Base-by-base conservation (phyloP, 805 yeast genomes). In the Starmera caribaea region DNA sequence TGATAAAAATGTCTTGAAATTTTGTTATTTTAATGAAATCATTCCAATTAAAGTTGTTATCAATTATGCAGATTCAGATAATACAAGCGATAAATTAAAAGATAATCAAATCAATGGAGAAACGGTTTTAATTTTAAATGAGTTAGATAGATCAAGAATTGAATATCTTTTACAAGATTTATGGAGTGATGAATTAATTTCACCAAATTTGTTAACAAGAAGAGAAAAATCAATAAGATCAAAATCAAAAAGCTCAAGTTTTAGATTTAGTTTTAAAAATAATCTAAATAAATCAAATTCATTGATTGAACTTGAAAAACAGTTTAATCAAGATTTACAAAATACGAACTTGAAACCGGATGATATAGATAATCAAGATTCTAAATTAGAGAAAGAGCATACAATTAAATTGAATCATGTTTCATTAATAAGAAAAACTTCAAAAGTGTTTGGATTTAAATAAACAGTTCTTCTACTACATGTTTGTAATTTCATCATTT, bases 111-210 rank as follows among this genome's bases (percentile, higher is more conserved):
- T 42, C 12, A 32, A 39, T 14, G 46, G 40, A 13, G 21, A 40
- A 21, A 41, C 40, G 1, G 13, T 30, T 12, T 35, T 38, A n/a
- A 28, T 38, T 4, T 21, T 49, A 8, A 46, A 37, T 34, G 38
- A 39, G 14, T 7, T 45, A 16, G 58, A 58, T 11, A 45, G 59
- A 16, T 30, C 47, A 2, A 44, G 49, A 13, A 37, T 57, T n/a
- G 67, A 61, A 39, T 44, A 43, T 13, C 37, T 43, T 2, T 45
- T 66, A 38, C 45, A 45, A 32, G 56, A 60, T 21, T 45, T 64
- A 24, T 63, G 64, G 67, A 52, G 59, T 15, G 58, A 57, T 16
- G 55, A 55, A 34, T 50, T 63, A 36, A 21, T 36, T 5, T 35
- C 49, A 8, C 13, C 38, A 4, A 16, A 34, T 7, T 6, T 32